Percentiles rank a stretch among this genome's conserved stretches.
These are phyloP conservation scores for Oropetium thomaeum DNA, from an alignment of 176 grass and related monocot genomes.

Conservation along the genomic window DNA sequence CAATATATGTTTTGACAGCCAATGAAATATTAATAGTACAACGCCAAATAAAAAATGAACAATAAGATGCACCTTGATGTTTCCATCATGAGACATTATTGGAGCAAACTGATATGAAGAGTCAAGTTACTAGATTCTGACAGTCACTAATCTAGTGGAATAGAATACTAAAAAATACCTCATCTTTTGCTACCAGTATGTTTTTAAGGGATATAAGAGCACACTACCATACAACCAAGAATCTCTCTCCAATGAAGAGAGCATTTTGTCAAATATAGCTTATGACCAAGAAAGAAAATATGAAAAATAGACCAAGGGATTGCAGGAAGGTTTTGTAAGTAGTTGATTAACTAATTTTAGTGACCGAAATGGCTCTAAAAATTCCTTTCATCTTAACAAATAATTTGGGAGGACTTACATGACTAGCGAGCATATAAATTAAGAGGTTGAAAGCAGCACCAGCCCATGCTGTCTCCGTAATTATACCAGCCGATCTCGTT, in stretches of 20 bases:
- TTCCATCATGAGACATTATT: not conserved
- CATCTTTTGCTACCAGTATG: not conserved
- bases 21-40: not conserved
- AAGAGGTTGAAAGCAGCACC: conserved; percentile 97
- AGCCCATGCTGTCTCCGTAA: conserved; percentile 95
- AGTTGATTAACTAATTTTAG: not conserved
- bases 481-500: conserved; percentile 91
- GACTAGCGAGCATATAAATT: conserved; percentile 98
- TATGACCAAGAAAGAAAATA: conserved; percentile 20
- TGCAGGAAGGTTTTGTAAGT: not conserved
- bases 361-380: not conserved
- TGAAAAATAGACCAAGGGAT: not conserved
- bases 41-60: not conserved
- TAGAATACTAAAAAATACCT: not conserved
- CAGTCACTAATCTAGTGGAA: not conserved
- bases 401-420: conserved; percentile 55
- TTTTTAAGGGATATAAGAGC: not conserved
- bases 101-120: not conserved
- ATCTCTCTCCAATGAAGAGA: no score
- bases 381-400: conserved; percentile 10
- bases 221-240: not conserved
- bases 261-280: not conserved
- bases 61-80: not conserved
- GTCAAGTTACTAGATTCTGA: not conserved
- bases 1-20: not conserved